A percentile compares a stretch with the other conserved stretches of the same genome.
These are phyloP conservation scores for Cyclaneusma minus DNA, from an alignment of 2,329 filamentous ascomycete genomes.

Conservation along the genomic window DNA sequence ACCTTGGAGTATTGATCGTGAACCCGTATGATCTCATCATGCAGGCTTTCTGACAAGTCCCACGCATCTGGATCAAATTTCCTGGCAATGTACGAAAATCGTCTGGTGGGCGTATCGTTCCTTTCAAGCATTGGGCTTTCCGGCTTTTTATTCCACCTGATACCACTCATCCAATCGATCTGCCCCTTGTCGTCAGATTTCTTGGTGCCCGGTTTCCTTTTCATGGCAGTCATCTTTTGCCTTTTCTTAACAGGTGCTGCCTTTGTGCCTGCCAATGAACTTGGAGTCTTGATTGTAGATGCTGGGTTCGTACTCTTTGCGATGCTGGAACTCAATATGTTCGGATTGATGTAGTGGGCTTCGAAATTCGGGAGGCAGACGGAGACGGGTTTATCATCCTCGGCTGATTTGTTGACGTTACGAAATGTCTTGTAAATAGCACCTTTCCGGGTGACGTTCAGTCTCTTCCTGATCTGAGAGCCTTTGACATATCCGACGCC, in stretches of 20 bases:
- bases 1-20: constrained; percentile 47
- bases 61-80: constrained; percentile 27
- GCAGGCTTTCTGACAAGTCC: constrained; percentile 42
- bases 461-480: constrained; percentile 41
- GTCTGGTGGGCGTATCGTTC: constrained; percentile 12
- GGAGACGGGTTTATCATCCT: constrained; percentile 41
- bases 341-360: too few species aligned
- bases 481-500: constrained; percentile 63
- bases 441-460: constrained; percentile 67
- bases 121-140: constrained; percentile 6
- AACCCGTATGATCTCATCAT: constrained; percentile 49
- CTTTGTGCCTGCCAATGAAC: too few species aligned
- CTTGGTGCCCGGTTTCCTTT: constrained; percentile 12
- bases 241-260: too few species aligned
- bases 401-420: constrained; percentile 44
- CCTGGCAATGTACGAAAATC: constrained; percentile 15
- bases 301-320: too few species aligned
- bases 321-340: too few species aligned
- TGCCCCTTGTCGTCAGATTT: constrained; percentile 33
- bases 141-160: constrained; percentile 36
- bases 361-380: too few species aligned
- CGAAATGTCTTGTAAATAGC: constrained; percentile 77
- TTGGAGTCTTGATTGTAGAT: too few species aligned
- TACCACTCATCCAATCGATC: constrained; percentile 55
- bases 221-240: too few species aligned